These are phyloP conservation scores for Tetradesmus lagerheimii DNA, from an alignment of 139 green algal genomes.

Conservation along the genomic window DNA sequence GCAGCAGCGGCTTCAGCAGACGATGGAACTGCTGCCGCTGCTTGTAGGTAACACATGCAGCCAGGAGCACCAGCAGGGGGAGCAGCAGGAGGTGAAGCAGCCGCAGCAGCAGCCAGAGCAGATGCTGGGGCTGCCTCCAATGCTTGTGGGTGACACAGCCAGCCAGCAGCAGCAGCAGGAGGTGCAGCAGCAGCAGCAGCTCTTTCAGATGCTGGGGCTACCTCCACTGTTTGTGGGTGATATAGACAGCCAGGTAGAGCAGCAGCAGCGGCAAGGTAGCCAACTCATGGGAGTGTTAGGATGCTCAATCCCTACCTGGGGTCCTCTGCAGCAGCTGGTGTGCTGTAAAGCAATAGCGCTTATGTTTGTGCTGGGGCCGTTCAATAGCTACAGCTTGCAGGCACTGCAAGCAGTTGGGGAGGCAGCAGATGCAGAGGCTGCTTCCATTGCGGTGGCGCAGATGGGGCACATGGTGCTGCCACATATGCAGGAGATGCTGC, in stretches of 20 bases:
- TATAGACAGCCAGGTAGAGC: background rate
- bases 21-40: too few relatives aligned
- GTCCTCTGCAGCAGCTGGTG: background rate
- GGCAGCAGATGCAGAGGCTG: background rate
- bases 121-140: background rate
- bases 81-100: slow-evolving; percentile 3
- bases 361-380: background rate
- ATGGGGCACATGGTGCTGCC: background rate
- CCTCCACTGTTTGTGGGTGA: too few relatives aligned
- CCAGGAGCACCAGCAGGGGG: background rate
- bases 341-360: background rate
- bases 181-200: slow-evolving; percentile 7
- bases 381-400: background rate
- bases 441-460: background rate
- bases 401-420: background rate
- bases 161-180: background rate
- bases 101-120: background rate
- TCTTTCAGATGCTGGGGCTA: too few relatives aligned
- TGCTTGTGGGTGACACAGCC: background rate
- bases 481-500: background rate
- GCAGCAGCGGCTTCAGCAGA: background rate
- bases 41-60: too few relatives aligned
- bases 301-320: background rate
- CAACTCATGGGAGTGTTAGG: too few relatives aligned
- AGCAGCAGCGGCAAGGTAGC: slow-evolving; percentile 1